These are phyloP conservation scores for Scopulariopsis brevicaulis DNA, from an alignment of 2,329 filamentous ascomycete genomes.

Conservation along the genomic window DNA sequence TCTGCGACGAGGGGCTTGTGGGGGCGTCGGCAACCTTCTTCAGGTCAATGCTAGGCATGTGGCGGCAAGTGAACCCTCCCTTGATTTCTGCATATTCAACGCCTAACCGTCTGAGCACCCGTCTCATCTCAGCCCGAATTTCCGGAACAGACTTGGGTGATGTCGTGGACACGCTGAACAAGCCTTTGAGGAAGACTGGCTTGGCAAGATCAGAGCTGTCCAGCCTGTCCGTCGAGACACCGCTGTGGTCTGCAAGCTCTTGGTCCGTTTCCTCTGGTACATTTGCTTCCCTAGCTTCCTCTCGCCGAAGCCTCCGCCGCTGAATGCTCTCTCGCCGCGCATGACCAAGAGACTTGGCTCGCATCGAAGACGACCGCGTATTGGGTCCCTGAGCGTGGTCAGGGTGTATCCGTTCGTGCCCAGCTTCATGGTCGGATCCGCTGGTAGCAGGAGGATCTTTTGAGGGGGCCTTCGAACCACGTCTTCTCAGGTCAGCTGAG, in stretches of 20 bases:
- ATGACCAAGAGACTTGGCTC: conserved; percentile 82
- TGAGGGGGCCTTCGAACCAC: conserved; percentile 32
- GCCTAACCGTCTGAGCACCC: conserved; percentile 75
- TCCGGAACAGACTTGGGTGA: conserved; percentile 79
- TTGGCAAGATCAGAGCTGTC: conserved; percentile 72
- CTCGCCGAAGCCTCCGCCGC: conserved; percentile 63
- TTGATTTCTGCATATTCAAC: conserved; percentile 91
- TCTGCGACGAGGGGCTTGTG: conserved; percentile 41
- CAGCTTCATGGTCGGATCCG: conserved; percentile 64
- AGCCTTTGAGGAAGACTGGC: conserved; percentile 87
- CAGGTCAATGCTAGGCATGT: conserved; percentile 80
- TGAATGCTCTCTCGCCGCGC: conserved; percentile 87
- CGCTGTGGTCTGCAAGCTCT: conserved; percentile 55
- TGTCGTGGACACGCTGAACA: conserved; percentile 95
- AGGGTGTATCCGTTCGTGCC: conserved; percentile 37
- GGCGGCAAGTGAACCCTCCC: conserved; percentile 83
- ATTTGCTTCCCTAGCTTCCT: conserved; percentile 61
- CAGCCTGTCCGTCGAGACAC: conserved; percentile 44
- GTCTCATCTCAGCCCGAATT: conserved; percentile 82
- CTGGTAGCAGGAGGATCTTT: conserved; percentile 65
- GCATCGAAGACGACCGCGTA: conserved; percentile 50
- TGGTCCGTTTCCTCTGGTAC: conserved; percentile 86
- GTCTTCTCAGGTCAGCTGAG: conserved; percentile 68
- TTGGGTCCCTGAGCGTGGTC: conserved; percentile 39
- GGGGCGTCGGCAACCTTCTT: conserved; percentile 58